Percentiles rank a stretch among this genome's conserved stretches.
These are phyloP conservation scores for Euptelea pleiosperma DNA, from an alignment of 164 flowering plant genomes.

Conservation along the genomic window DNA sequence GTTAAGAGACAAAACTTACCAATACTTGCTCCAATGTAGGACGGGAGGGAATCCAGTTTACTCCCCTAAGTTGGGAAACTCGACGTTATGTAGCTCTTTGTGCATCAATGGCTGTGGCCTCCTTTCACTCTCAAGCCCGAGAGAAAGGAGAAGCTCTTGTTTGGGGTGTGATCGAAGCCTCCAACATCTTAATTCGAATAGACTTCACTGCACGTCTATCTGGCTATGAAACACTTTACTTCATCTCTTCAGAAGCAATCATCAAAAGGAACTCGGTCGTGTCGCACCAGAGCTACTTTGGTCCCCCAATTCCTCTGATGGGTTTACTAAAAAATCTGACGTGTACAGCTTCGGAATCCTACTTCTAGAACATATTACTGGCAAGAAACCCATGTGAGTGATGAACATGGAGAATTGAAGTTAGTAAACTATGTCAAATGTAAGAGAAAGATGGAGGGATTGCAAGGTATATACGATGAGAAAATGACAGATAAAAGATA, in stretches of 20 bases:
- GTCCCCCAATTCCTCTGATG: neutral
- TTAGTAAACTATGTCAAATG: too few species aligned
- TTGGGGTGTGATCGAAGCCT: conserved; percentile 31
- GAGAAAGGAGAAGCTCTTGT: conserved; percentile 21
- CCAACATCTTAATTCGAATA: conserved; percentile 21
- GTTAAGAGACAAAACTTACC: too few species aligned
- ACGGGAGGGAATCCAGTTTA: conserved; percentile 29
- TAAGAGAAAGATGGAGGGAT: too few species aligned
- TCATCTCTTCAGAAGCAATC: conserved; percentile 12
- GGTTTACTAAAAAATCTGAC: conserved; percentile 16
- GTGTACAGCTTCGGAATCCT: conserved; percentile 29
- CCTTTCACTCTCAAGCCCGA: conserved; percentile 14
- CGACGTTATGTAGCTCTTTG: conserved; percentile 22
- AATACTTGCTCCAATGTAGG: too few species aligned
- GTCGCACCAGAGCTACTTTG: conserved; percentile 20
- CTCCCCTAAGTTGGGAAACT: conserved; percentile 23
- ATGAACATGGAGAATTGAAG: too few species aligned
- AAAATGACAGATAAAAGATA: too few species aligned
- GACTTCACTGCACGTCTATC: conserved; percentile 28
- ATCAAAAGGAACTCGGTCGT: conserved; percentile 21
- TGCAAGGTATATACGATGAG: too few species aligned
- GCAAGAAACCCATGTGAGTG: too few species aligned
- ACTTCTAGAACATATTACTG: conserved; percentile 25
- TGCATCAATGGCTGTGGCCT: conserved; percentile 30
- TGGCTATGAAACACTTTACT: conserved; percentile 25